Evolutionary conservation across 169 alveolate species (phyloP).

Genomic region (Cryptosporidium bovis): DNA sequence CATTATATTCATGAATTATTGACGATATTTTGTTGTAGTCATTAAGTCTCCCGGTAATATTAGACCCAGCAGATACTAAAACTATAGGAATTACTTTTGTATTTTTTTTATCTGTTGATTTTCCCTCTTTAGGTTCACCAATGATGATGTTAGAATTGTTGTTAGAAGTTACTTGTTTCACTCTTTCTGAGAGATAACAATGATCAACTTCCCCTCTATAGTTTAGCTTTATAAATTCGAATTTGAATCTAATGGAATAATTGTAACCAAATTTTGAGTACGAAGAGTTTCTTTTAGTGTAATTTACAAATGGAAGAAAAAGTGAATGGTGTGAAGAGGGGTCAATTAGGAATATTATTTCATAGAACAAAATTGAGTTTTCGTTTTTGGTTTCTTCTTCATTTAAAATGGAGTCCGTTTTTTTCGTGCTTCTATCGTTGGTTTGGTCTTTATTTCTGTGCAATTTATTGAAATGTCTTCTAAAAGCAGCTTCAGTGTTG

Average conservation of each 20-base stretch:
- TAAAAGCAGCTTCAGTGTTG: conserved; percentile 75
- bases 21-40: conserved; percentile 81
- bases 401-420: background rate
- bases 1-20: conserved; percentile 81
- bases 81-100: conserved; percentile 77
- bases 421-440: background rate
- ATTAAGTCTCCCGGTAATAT: conserved; percentile 85
- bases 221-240: conserved; percentile 23
- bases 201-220: conserved; percentile 74
- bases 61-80: conserved; percentile 87
- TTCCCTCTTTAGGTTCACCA: background rate
- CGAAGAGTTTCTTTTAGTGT: conserved; percentile 61
- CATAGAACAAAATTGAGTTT: conserved; percentile 7
- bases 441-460: conserved; percentile 24
- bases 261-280: background rate
- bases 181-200: conserved; percentile 71
- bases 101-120: background rate
- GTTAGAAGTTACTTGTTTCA: conserved; percentile 32
- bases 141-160: background rate
- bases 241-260: conserved; percentile 14
- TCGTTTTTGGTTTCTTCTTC: conserved; percentile 51
- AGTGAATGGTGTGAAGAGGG: conserved; percentile 87
- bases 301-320: conserved; percentile 87
- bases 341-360: conserved; percentile 83
- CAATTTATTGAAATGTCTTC: conserved; percentile 64